A percentile compares a stretch with the other conserved stretches of the same genome.
These are phyloP conservation scores for Pisolithus marmoratus DNA, from an alignment of 768 basidiomycete species.

Conservation along the genomic window DNA sequence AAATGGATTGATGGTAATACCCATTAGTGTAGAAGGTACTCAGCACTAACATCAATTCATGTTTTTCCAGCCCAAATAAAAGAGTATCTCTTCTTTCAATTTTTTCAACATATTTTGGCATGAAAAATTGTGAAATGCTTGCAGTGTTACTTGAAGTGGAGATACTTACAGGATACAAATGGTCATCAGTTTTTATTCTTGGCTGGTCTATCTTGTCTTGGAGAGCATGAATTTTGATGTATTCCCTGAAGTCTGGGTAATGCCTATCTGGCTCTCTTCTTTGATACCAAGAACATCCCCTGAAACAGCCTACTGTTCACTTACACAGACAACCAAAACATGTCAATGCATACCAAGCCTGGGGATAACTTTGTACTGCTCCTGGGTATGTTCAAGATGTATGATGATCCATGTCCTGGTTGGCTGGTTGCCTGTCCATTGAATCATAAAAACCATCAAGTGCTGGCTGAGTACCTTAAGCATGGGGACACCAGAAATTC, in stretches of 20 bases:
- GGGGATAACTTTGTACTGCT: constrained; percentile 73
- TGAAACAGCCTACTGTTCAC: constrained; percentile 20
- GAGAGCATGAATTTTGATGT: constrained; percentile 77
- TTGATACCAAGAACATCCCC: constrained; percentile 69
- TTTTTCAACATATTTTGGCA: too few relatives aligned
- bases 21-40: too few relatives aligned
- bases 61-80: too few relatives aligned
- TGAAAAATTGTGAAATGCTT: too few relatives aligned
- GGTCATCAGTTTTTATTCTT: constrained; percentile 63
- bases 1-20: too few relatives aligned
- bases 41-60: too few relatives aligned
- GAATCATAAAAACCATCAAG: constrained; percentile 86
- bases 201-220: constrained; percentile 81
- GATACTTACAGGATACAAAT: constrained; percentile 50
- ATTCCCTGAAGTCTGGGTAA: constrained; percentile 88
- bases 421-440: constrained; percentile 71
- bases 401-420: constrained; percentile 81
- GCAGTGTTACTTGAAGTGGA: not conserved
- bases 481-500: constrained; percentile 52
- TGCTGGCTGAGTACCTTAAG: constrained; percentile 48
- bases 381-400: constrained; percentile 80
- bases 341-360: constrained; percentile 52
- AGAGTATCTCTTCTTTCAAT: too few relatives aligned
- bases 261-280: constrained; percentile 77
- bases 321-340: not conserved